phyloP scores from a whole-genome alignment of 1,284 basidiomycete species.

The Mrakiaceae sp. region DNA sequence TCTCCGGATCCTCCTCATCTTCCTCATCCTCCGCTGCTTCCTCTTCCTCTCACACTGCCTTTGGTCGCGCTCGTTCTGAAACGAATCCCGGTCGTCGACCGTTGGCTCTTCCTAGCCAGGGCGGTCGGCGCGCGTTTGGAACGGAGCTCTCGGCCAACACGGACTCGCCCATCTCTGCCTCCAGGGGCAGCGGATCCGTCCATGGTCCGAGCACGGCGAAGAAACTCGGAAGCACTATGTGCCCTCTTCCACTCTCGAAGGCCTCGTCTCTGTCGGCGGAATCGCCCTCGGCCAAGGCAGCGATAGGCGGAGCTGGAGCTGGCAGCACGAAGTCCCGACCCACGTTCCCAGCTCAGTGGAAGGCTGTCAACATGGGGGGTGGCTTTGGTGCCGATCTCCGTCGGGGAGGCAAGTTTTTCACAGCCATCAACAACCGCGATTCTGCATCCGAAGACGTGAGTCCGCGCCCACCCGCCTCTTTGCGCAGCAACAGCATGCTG shows the following conservation, averaged over 20 bases:
- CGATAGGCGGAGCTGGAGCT: not conserved
- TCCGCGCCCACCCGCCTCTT: no score
- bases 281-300: not conserved
- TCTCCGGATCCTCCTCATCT: not conserved
- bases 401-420: conserved; percentile 3
- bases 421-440: not conserved
- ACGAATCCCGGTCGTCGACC: not conserved
- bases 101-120: not conserved
- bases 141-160: conserved; percentile 4
- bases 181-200: not conserved
- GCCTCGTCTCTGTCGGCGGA: not conserved
- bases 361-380: not conserved
- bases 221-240: not conserved
- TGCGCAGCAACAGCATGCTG: no score
- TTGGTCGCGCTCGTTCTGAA: not conserved
- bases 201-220: not conserved
- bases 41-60: no score
- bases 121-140: conserved; percentile 4
- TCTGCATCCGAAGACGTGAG: no score
- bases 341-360: conserved; percentile 1
- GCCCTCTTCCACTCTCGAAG: not conserved
- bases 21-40: not conserved
- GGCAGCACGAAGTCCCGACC: not conserved
- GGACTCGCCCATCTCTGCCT: not conserved
- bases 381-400: not conserved